These are phyloP conservation scores for Aspergillus sp. DNA, from an alignment of 2,329 filamentous ascomycete genomes.

Conservation along the genomic window DNA sequence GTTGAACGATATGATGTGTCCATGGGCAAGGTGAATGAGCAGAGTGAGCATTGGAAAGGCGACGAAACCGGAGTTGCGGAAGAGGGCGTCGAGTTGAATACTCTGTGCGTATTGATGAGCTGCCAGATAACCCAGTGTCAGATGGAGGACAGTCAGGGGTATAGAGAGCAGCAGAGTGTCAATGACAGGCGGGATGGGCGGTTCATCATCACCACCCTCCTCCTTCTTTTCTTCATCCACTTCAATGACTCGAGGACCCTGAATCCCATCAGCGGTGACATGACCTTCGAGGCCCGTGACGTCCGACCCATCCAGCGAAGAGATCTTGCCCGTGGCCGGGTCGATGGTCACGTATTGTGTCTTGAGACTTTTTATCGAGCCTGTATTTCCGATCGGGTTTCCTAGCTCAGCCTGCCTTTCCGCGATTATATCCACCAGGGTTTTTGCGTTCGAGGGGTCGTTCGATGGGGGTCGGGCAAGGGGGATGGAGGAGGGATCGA, in stretches of 20 bases:
- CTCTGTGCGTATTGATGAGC: conserved; percentile 52
- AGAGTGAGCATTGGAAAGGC: conserved; percentile 50
- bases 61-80: conserved; percentile 42
- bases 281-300: conserved; percentile 15
- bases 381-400: conserved; percentile 12
- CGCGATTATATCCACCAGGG: conserved; percentile 51
- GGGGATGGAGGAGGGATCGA: conserved; percentile 40
- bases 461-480: conserved; percentile 33
- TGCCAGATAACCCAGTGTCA: conserved; percentile 51
- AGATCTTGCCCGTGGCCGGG: conserved; percentile 26
- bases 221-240: conserved; percentile 12
- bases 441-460: conserved; percentile 34
- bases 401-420: conserved; percentile 46
- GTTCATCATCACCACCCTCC: conserved; percentile 23
- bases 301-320: conserved; percentile 31
- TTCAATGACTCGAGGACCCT: not conserved
- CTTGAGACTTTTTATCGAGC: conserved; percentile 5
- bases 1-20: conserved; percentile 45
- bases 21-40: conserved; percentile 51
- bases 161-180: conserved; percentile 50
- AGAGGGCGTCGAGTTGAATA: conserved; percentile 35
- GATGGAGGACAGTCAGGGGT: conserved; percentile 49
- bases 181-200: conserved; percentile 42
- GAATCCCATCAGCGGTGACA: conserved; percentile 2
- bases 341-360: conserved; percentile 43